A percentile compares a stretch with the other conserved stretches of the same genome.
These are phyloP conservation scores for Hansenula anomala DNA, from an alignment of 1,139 yeast genomes.

Conservation along the genomic window DNA sequence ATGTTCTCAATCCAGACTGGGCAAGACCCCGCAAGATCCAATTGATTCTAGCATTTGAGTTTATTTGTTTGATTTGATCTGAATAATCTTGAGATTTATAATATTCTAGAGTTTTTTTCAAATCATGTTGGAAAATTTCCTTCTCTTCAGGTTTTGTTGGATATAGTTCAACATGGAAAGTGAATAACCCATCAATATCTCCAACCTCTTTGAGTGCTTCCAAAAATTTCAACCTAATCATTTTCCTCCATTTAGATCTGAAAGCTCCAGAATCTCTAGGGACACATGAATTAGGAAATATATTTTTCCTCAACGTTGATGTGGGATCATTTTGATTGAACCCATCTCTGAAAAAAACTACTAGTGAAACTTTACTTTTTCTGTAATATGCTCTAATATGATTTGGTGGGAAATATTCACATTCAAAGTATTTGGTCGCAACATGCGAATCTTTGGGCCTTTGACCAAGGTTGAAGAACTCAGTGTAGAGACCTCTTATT, in stretches of 20 bases:
- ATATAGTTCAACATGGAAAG: slow-evolving; percentile 31
- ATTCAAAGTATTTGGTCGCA: slow-evolving; percentile 20
- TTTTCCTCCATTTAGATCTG: slow-evolving; percentile 36
- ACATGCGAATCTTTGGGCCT: not conserved
- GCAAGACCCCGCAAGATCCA: too few species aligned
- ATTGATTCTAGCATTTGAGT: slow-evolving; percentile 24
- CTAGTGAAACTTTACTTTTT: slow-evolving; percentile 46
- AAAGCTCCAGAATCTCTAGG: slow-evolving; percentile 37
- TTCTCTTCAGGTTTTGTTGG: slow-evolving; percentile 39
- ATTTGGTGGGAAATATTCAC: slow-evolving; percentile 39
- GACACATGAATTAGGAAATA: slow-evolving; percentile 22
- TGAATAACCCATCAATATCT: slow-evolving; percentile 44
- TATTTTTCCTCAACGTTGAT: not conserved
- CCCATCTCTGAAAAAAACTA: slow-evolving; percentile 23
- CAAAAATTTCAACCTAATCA: slow-evolving; percentile 30
- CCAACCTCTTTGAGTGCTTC: slow-evolving; percentile 22
- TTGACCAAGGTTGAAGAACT: too few species aligned
- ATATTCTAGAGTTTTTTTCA: too few species aligned
- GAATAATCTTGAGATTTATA: slow-evolving; percentile 17
- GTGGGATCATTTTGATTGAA: slow-evolving; percentile 22
- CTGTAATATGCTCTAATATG: slow-evolving; percentile 41
- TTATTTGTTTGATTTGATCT: slow-evolving; percentile 26
- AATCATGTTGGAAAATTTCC: slow-evolving; percentile 1
- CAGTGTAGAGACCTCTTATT: too few species aligned
- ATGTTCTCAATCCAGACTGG: too few species aligned